These are phyloP conservation scores for Sarocladium kiliense DNA, from an alignment of 2,329 filamentous ascomycete species.

Conservation along the genomic window DNA sequence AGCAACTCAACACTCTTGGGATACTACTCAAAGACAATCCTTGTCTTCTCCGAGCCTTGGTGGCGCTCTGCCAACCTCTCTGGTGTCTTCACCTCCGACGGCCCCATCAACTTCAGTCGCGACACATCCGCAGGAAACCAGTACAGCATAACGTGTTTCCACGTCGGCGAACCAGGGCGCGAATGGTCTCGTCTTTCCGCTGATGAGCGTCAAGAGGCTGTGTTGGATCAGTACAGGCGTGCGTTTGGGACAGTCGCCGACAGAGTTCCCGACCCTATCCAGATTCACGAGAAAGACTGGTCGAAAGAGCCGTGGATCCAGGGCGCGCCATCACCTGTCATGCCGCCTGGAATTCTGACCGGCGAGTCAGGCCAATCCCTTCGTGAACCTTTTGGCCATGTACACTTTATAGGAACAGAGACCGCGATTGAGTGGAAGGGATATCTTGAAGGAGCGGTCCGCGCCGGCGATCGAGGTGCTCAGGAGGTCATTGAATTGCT, in stretches of 20 bases:
- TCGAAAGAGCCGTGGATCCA: slow-evolving; percentile 15
- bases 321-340: slow-evolving; percentile 13
- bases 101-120: slow-evolving; percentile 22
- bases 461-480: slow-evolving; percentile 13
- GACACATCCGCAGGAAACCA: slow-evolving; percentile 21
- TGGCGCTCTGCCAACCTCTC: slow-evolving; percentile 37
- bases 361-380: slow-evolving; percentile 17
- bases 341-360: slow-evolving; percentile 7
- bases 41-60: slow-evolving; percentile 38
- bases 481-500: too few relatives aligned
- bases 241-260: slow-evolving; percentile 6
- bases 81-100: slow-evolving; percentile 33
- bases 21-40: slow-evolving; percentile 28
- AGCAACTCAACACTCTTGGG: neutral
- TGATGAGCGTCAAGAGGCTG: neutral
- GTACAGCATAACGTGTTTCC: slow-evolving; percentile 25
- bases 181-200: slow-evolving; percentile 14
- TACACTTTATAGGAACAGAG: slow-evolving; percentile 21
- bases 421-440: slow-evolving; percentile 20
- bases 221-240: neutral
- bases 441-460: slow-evolving; percentile 21
- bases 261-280: slow-evolving; percentile 12
- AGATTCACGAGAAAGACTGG: slow-evolving; percentile 16
- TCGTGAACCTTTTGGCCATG: slow-evolving; percentile 20
- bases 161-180: slow-evolving; percentile 24